Conservation (phyloP, 139 green algal species). For the Trebouxia sp. region DNA sequence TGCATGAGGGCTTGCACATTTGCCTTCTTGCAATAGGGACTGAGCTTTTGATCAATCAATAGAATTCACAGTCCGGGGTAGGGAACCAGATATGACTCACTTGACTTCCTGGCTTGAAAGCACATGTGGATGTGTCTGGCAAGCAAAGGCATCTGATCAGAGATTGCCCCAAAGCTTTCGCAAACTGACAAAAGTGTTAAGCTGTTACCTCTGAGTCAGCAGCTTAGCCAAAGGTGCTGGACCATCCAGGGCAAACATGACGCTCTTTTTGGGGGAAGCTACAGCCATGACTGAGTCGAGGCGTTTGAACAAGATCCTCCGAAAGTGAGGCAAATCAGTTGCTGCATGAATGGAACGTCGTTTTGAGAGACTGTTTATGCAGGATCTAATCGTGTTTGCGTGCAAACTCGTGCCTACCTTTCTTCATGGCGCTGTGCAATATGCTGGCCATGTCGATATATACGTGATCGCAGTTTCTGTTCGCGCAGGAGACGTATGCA, state of each 20-base stretch:
- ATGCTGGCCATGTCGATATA: slow-evolving; percentile 75
- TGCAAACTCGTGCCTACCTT: slow-evolving; percentile 41
- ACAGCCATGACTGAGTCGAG: slow-evolving; percentile 66
- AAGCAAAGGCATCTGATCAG: no score
- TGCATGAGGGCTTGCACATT: no score
- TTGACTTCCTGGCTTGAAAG: no score
- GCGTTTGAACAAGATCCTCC: slow-evolving; percentile 59
- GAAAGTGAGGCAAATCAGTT: slow-evolving; percentile 55
- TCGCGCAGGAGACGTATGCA: slow-evolving; percentile 54
- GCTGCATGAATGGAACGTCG: slow-evolving; percentile 38
- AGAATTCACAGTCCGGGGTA: no score
- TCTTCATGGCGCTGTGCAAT: slow-evolving; percentile 68
- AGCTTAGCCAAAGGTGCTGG: slow-evolving; percentile 89
- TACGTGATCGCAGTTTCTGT: slow-evolving; percentile 54
- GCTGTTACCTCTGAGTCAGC: slow-evolving; percentile 70
- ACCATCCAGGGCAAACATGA: slow-evolving; percentile 81
- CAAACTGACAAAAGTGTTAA: not conserved
- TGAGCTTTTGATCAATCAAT: no score
- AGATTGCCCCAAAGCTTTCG: not conserved
- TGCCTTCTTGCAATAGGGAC: no score
- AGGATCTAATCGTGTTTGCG: not conserved
- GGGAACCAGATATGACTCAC: no score
- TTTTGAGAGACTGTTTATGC: not conserved
- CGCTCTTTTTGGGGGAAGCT: slow-evolving; percentile 54
- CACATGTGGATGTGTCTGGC: no score